Conservation (phyloP, 2,329 filamentous ascomycete species). For the Xylariaceae sp. region DNA sequence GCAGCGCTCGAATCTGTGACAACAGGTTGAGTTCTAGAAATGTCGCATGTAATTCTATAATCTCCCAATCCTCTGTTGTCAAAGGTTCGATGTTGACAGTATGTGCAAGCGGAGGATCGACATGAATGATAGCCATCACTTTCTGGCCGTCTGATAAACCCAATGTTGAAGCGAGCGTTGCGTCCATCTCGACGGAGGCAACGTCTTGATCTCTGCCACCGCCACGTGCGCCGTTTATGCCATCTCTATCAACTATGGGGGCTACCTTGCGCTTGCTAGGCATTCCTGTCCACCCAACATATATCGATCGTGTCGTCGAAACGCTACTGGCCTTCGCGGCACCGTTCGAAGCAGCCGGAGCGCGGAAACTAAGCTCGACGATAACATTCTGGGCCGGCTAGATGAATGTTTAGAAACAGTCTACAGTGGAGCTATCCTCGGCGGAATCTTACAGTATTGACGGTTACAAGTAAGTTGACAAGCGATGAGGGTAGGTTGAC, state of each 20-base stretch:
- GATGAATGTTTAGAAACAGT: background rate
- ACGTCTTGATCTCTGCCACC: conserved; percentile 71
- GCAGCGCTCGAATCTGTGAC: conserved; percentile 86
- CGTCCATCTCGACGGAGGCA: conserved; percentile 78
- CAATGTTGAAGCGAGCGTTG: conserved; percentile 72
- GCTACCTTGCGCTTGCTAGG: conserved; percentile 80
- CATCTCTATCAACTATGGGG: conserved; percentile 69
- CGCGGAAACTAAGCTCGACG: conserved; percentile 80
- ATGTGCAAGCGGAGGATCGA: conserved; percentile 86
- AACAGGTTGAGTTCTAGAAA: conserved; percentile 93
- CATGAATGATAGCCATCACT: conserved; percentile 66
- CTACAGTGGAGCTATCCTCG: no score
- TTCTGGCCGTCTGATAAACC: conserved; percentile 80
- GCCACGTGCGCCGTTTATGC: conserved; percentile 56
- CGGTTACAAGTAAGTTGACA: conserved; percentile 78
- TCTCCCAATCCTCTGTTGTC: conserved; percentile 96
- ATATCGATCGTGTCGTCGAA: conserved; percentile 64
- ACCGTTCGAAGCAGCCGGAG: conserved; percentile 37
- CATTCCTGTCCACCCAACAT: conserved; percentile 96
- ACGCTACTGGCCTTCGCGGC: conserved; percentile 39
- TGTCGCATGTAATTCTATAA: conserved; percentile 93
- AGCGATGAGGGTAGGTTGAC: conserved; percentile 86
- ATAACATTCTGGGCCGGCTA: conserved; percentile 94
- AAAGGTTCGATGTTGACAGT: conserved; percentile 96
- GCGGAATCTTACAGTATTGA: conserved; percentile 69